Base-by-base conservation (phyloP, 1,284 basidiomycete genomes). In the Sporisorium scitamineum region DNA sequence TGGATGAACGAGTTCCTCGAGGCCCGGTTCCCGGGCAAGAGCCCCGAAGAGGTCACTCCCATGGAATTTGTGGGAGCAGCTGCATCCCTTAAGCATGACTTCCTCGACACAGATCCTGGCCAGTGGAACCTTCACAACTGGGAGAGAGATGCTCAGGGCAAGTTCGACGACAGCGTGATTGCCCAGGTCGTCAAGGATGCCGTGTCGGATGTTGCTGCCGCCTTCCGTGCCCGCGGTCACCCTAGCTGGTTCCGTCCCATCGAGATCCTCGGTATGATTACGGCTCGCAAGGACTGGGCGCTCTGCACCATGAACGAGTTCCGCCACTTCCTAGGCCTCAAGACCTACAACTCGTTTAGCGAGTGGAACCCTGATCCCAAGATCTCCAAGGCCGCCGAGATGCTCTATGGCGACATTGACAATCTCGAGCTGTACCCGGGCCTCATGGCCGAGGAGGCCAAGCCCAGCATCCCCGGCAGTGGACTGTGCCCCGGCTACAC, bases 291-390 rank as follows among this genome's bases (percentile, higher is more conserved):
- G 39, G 80, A 85, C n/a, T 94, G 93, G 93, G 92, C 92, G 50
- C 90, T 91, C 37, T 94, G 93, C 82, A 91, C 92, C 4, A 84
- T 95, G 75, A 95, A 95, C 80, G 93, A 95, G 78, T 94, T 94
- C 87, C 88, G 93, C 63, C 89, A 89, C 59, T 77, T 63, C 31
- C 41, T 76, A 9, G 75, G 75, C 34, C 70, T 77, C 63, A 77
- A 77, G 67, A 70, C 70, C 32, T 72, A 59, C 52, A 61, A 63
- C 7, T 73, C 70, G 6, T 77, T 94, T 88, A 83, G 88, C 76
- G 93, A 95, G 80, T 95, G 94, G 94, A 94, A 94, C 84, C 88
- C 90, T 0, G 86, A 94, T 77, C 88, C 89, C 0, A 89, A 91
- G 73, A 89, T 95, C 41, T 90, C 91, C 1, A 90, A 85, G 24